Evolutionary conservation across 805 yeast genomes (phyloP).

Genomic region (Nakazawaea siamensis): DNA sequence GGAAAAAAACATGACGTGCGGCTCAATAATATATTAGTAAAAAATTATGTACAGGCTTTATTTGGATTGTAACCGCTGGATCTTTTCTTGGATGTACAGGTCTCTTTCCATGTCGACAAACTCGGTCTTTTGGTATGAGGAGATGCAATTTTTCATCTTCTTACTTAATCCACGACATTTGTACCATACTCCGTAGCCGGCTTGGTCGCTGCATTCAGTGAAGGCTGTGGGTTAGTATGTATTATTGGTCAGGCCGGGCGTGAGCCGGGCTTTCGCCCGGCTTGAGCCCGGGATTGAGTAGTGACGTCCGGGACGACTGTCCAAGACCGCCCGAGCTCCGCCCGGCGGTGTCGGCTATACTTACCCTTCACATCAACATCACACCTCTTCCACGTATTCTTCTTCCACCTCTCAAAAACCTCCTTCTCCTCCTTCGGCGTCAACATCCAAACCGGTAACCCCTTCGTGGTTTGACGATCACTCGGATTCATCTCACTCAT

Average conservation of each 20-base stretch:
- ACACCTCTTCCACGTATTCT: slow-evolving; percentile 55
- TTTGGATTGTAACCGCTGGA: slow-evolving; percentile 28
- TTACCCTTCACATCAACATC: slow-evolving; percentile 57
- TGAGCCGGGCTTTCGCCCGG: no score
- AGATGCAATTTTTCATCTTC: slow-evolving; percentile 56
- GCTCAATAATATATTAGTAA: no score
- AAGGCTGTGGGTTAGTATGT: slow-evolving; percentile 27
- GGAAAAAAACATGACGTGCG: no score
- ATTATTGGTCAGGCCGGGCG: no score
- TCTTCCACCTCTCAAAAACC: slow-evolving; percentile 64
- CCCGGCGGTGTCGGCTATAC: no score
- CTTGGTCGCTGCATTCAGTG: slow-evolving; percentile 54
- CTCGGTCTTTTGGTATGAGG: slow-evolving; percentile 49
- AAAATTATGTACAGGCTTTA: no score
- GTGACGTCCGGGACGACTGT: no score
- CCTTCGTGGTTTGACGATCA: slow-evolving; percentile 22
- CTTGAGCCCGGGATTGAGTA: no score
- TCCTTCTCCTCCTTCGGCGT: slow-evolving; percentile 72
- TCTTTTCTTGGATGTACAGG: slow-evolving; percentile 50
- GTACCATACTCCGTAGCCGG: slow-evolving; percentile 60
- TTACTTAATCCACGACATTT: slow-evolving; percentile 53
- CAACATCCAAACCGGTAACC: slow-evolving; percentile 66
- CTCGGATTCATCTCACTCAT: no score
- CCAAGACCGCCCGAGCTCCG: no score
- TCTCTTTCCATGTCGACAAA: slow-evolving; percentile 67